Evolutionary conservation across 495 filamentous ascomycete genomes (phyloP).

Genomic region (Xylaria curta): DNA sequence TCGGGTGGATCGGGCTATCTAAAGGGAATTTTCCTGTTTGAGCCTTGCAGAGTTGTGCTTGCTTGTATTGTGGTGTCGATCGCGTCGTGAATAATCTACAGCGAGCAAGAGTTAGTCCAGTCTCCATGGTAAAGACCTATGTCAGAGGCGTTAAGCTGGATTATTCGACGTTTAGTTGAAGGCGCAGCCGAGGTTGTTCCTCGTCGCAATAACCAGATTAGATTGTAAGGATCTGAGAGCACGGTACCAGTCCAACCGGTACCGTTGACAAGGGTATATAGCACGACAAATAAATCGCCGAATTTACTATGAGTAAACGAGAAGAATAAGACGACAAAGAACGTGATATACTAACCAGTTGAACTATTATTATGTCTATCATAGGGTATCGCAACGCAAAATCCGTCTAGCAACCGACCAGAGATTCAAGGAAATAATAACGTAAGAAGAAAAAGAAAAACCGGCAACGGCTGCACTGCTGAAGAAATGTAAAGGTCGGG

Average conservation of each 20-base stretch:
- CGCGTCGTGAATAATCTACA: constrained; percentile 20
- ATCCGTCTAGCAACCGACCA: constrained; percentile 41
- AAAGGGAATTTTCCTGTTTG: neutral
- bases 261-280: neutral
- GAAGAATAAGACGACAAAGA: neutral
- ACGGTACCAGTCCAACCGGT: neutral
- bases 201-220: neutral
- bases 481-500: constrained; percentile 33
- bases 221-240: neutral
- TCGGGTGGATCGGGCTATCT: constrained; percentile 2
- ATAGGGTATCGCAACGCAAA: constrained; percentile 48
- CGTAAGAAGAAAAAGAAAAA: constrained; percentile 27
- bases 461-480: constrained; percentile 19
- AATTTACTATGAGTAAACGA: neutral
- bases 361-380: constrained; percentile 46
- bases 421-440: constrained; percentile 29
- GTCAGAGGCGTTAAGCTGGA: neutral
- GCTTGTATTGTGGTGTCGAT: constrained; percentile 19
- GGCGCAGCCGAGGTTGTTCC: neutral
- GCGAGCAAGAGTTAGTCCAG: neutral
- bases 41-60: constrained; percentile 10
- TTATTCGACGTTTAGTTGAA: neutral
- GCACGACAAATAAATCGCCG: neutral
- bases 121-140: neutral
- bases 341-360: constrained; percentile 39